Evolutionary conservation across 2,329 filamentous ascomycete species (phyloP), one percentile per base, ranked within the genome.

Genomic region (Pestalotiopsis sp.): DNA sequence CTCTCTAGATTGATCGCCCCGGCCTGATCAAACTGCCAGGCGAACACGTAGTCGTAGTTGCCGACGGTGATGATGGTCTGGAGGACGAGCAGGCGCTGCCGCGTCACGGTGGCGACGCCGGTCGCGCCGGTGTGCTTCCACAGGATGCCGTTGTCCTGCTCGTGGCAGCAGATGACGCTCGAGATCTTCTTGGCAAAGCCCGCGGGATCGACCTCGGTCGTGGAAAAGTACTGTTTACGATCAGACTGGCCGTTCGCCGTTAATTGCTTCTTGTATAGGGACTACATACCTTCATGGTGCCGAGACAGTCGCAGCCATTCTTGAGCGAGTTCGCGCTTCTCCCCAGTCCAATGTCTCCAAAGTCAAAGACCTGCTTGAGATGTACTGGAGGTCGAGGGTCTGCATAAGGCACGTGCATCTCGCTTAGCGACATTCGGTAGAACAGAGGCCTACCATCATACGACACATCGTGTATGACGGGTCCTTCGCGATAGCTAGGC

Each of bases 81-180:
- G 3, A 92, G 78, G 0, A 92, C 89, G 2, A 92, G 83, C 72
- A 91, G 86, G 1, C 90, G 85, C 68, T 85, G 83, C 9, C 90
- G 83, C 0, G 87, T 87, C 0, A 92, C 88, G 1, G 89, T 88
- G 0, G 89, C 89, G 1, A 87, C 84, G 31, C 84, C 83, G 0
- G 89, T 92, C 81, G 87, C 91, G 79, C 92, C 92, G 4, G 89
- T 91, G 78, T 92, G 90, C 75, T 92, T 92, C 89, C 90, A 92
- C 5, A 85, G 84, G 57, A 92, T 91, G 4, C 91, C 91, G 67
- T 89, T 86, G 72, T 93, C 91, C 74, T 91, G 88, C 76, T 93
- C 91, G 74, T 92, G 91, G 3, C 92, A 79, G 73, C 91, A 93
- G 67, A 92, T 82, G 5, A 90, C 89, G 70, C 92, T 92, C 17